These are phyloP conservation scores for Penicillium sp. DNA, from an alignment of 2,329 filamentous ascomycete genomes.

Conservation along the genomic window DNA sequence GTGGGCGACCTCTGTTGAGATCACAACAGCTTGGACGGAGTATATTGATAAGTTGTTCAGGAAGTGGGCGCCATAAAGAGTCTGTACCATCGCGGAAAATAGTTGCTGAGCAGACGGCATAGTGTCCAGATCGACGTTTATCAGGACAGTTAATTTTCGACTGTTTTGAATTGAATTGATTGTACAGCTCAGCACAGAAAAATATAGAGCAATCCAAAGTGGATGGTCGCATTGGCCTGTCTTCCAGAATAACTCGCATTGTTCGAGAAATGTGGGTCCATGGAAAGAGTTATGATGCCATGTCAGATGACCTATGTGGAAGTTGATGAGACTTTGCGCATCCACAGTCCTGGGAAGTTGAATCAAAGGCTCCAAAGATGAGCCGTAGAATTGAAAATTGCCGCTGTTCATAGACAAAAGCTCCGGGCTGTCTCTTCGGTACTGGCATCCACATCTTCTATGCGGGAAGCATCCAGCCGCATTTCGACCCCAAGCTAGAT, in stretches of 20 bases:
- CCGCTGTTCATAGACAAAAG: slow-evolving; percentile 13
- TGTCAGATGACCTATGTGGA: slow-evolving; percentile 23
- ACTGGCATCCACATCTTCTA: slow-evolving; percentile 29
- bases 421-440: slow-evolving; percentile 19
- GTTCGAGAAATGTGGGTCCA: slow-evolving; percentile 25
- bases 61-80: slow-evolving; percentile 35
- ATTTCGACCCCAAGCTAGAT: slow-evolving; percentile 42
- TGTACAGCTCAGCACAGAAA: slow-evolving; percentile 25
- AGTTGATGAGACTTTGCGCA: slow-evolving; percentile 24
- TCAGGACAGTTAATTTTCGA: slow-evolving; percentile 14
- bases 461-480: slow-evolving; percentile 37
- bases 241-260: slow-evolving; percentile 27
- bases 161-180: slow-evolving; percentile 28
- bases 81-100: slow-evolving; percentile 35
- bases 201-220: slow-evolving; percentile 27
- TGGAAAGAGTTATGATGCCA: slow-evolving; percentile 31
- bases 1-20: slow-evolving; percentile 41
- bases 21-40: slow-evolving; percentile 39
- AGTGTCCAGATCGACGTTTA: slow-evolving; percentile 18
- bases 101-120: slow-evolving; percentile 27
- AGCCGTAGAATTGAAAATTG: slow-evolving; percentile 11
- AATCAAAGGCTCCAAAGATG: slow-evolving; percentile 6
- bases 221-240: slow-evolving; percentile 25
- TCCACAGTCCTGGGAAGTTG: slow-evolving; percentile 10
- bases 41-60: slow-evolving; percentile 32